Evolutionary conservation across 2,329 filamentous ascomycete species (phyloP), one percentile per base, ranked within the genome.

Genomic region (Cordyceps cateniannulata): DNA sequence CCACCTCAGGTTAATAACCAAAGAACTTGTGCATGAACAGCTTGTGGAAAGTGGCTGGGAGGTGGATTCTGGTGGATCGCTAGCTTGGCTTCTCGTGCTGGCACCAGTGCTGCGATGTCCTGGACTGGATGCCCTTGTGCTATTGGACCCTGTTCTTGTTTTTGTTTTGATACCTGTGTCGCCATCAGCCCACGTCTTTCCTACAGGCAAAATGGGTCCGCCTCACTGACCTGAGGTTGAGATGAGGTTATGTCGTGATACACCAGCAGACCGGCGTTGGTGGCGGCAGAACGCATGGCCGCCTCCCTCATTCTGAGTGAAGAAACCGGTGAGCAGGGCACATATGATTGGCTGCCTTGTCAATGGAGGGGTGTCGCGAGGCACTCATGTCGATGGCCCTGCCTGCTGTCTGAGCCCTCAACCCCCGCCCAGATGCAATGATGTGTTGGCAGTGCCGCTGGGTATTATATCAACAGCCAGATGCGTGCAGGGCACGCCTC

Each of bases 401-500:
- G 51, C 38, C 49, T 52, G 51, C 24, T 60, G 42, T 52, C 54
- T 59, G 52, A 60, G 50, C 50, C 44, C 44, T 55, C 38, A 62
- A 60, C 35, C 51, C 56, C 61, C 61, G 56, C 61, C 47, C 47
- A 42, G 40, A 62, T 62, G 61, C 61, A 62, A 53, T 62, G 61
- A 59, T 62, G 61, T 55, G 61, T 47, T 62, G 61, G 61, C 61
- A 62, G 57, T 51, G 54, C 54, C 49, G 60, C 38, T 59, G 60
- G 32, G 27, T 53, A 60, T 61, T 25, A 61, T 50, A 51, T 44
- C 47, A 56, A 56, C 48, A 52, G 53, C 47, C 38, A 47, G 58
- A 58, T 45, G 22, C 5, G 54, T 42, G 40, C 40, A 45, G 59
- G 42, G 45, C 45, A 44, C 52, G 27, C 38, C 51, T 50, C 29